These are phyloP conservation scores for Candida dubliniensis DNA, from an alignment of 1,139 yeast genomes.

Conservation along the genomic window DNA sequence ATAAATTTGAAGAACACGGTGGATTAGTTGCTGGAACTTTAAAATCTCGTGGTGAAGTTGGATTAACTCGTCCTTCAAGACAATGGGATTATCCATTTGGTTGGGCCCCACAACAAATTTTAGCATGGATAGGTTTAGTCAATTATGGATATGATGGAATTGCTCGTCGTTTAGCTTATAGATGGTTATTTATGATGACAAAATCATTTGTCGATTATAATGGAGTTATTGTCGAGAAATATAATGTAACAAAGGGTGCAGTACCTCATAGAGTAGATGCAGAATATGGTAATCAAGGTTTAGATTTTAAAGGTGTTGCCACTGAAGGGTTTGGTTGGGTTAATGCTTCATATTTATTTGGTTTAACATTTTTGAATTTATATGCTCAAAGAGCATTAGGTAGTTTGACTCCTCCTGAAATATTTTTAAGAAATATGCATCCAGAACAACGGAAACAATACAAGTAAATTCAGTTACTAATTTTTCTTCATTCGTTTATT, in stretches of 20 bases:
- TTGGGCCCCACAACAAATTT: conserved; percentile 98
- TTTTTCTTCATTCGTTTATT: no score
- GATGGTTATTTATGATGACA: conserved; percentile 91
- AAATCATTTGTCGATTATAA: conserved; percentile 90
- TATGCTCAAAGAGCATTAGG: conserved; percentile 81
- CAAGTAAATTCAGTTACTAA: no score
- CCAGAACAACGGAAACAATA: conserved; percentile 36
- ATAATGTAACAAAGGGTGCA: conserved; percentile 79
- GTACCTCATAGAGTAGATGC: conserved; percentile 94
- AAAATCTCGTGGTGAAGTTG: conserved; percentile 70
- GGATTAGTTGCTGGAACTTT: conserved; percentile 89
- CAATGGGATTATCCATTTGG: conserved; percentile 99
- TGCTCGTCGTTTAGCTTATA: conserved; percentile 72
- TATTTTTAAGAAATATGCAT: conserved; percentile 57
- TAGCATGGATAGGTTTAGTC: conserved; percentile 86
- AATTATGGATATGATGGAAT: conserved; percentile 70
- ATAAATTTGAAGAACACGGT: conserved; percentile 79
- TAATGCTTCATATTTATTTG: conserved; percentile 79
- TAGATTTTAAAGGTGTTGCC: conserved; percentile 89
- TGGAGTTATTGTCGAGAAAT: conserved; percentile 95
- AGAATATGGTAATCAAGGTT: conserved; percentile 96
- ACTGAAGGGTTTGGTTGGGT: conserved; percentile 99
- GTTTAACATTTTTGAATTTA: conserved; percentile 65
- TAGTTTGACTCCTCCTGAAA: conserved; percentile 75
- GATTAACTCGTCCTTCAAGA: conserved; percentile 73